Conservation (phyloP, 352 stramenopile species). For the Phytopythium boreale region DNA sequence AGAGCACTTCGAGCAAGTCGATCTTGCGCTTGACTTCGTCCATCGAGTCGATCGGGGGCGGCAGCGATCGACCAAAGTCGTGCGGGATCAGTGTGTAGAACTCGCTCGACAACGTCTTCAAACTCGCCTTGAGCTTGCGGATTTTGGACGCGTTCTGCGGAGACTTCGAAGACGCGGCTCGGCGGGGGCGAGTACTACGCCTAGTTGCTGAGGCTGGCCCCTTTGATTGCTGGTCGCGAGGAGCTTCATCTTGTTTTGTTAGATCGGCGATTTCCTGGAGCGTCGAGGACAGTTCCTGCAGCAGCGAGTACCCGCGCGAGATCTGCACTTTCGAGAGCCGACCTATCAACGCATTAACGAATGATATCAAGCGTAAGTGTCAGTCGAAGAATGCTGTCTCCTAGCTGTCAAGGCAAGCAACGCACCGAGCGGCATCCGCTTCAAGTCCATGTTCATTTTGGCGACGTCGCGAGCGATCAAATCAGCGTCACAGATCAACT, state of each 20-base stretch:
- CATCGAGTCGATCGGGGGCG: constrained; percentile 54
- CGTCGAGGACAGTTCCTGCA: constrained; percentile 45
- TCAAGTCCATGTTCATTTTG: constrained; percentile 54
- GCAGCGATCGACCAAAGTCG: constrained; percentile 55
- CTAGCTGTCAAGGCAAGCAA: background rate
- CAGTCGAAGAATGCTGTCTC: background rate
- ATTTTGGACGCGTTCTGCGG: constrained; percentile 22
- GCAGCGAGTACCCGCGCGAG: constrained; percentile 51
- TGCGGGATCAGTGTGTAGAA: constrained; percentile 78
- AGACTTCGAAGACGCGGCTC: constrained; percentile 3
- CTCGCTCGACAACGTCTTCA: constrained; percentile 57
- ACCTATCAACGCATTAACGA: constrained; percentile 6
- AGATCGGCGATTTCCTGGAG: constrained; percentile 47
- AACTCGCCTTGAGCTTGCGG: constrained; percentile 36
- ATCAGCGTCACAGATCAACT: constrained; percentile 52
- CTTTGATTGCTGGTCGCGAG: background rate
- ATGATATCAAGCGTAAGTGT: background rate
- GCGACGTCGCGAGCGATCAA: constrained; percentile 42
- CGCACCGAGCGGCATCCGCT: constrained; percentile 44
- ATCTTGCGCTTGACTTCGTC: constrained; percentile 67
- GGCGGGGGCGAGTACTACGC: constrained; percentile 24
- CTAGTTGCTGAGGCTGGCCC: constrained; percentile 9
- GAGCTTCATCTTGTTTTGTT: constrained; percentile 17
- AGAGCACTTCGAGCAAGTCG: constrained; percentile 61
- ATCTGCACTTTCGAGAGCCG: constrained; percentile 61